phyloP scores from a whole-genome alignment of 2,329 filamentous ascomycete species.

The Penicillium corylophilum region DNA sequence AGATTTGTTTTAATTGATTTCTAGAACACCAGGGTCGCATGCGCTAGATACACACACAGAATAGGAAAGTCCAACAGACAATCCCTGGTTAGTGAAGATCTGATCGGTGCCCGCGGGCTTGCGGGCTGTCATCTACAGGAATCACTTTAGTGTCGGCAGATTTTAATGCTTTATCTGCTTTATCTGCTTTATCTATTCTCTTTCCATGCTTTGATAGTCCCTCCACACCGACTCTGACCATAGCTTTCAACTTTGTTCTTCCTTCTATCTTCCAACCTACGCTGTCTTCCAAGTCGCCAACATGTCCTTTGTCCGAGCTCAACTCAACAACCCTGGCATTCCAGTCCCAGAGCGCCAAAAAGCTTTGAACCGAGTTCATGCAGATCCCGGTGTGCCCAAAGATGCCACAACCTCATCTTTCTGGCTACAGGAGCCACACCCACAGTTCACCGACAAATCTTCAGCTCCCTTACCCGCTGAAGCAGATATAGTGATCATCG shows the following conservation, averaged over 20 bases:
- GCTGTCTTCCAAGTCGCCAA: not conserved
- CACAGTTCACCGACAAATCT: constrained; percentile 19
- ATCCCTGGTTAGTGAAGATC: constrained; percentile 10
- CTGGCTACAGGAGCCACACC: constrained; percentile 30
- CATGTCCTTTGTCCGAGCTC: constrained; percentile 25
- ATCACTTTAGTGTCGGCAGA: not conserved
- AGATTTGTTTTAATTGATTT: no score
- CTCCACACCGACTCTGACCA: not conserved
- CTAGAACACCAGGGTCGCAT: not conserved
- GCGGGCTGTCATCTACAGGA: no score
- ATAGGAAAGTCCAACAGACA: constrained; percentile 16
- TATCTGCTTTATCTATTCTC: not conserved
- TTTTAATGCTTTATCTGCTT: not conserved
- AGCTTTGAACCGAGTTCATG: constrained; percentile 24
- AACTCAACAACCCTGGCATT: constrained; percentile 19
- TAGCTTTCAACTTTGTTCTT: not conserved
- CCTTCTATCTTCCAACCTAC: not conserved
- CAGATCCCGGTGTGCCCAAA: constrained; percentile 28
- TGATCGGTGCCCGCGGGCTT: not conserved
- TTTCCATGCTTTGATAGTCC: not conserved
- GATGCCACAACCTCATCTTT: constrained; percentile 34
- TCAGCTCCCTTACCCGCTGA: constrained; percentile 21
- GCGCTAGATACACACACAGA: not conserved
- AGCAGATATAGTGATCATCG: constrained; percentile 32
- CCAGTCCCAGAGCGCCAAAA: constrained; percentile 20